Conservation (phyloP, 306 rosid genomes). For the Cercis canadensis region DNA sequence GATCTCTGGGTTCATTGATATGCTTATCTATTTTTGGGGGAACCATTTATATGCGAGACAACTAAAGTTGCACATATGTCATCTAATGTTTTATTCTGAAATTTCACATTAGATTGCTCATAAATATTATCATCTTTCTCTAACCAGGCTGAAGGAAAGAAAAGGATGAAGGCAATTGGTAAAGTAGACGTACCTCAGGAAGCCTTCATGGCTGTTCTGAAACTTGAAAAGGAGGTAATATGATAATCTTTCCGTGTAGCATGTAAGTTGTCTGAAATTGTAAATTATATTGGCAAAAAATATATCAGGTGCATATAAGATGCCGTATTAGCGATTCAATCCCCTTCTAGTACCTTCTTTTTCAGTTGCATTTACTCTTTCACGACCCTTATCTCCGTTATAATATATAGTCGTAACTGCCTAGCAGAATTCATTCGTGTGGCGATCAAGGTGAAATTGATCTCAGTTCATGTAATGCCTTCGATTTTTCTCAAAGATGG, state of each 20-base stretch:
- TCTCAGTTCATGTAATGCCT: background rate
- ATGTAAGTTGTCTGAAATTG: conserved; percentile 43
- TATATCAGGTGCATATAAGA: conserved; percentile 8
- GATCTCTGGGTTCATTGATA: too few relatives aligned
- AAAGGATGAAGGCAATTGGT: conserved; percentile 92
- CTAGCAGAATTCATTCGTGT: too few relatives aligned
- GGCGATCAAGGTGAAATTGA: background rate
- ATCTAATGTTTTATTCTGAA: conserved; percentile 19
- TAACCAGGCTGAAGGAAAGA: conserved; percentile 91
- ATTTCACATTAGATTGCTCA: conserved; percentile 14
- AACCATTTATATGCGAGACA: too few relatives aligned
- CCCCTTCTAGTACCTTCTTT: background rate
- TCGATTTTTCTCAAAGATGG: too few relatives aligned
- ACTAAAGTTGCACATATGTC: background rate
- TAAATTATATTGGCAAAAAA: conserved; percentile 23
- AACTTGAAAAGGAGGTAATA: conserved; percentile 90
- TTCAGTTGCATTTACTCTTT: background rate
- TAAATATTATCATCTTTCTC: conserved; percentile 25
- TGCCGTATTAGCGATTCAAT: conserved; percentile 14
- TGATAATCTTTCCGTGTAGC: conserved; percentile 48
- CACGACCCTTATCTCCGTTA: background rate
- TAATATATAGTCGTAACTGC: background rate
- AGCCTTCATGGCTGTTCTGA: conserved; percentile 97
- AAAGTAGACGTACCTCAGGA: conserved; percentile 97
- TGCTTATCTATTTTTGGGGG: too few relatives aligned